Percentiles rank a stretch among this genome's conserved stretches.
These are phyloP conservation scores for Helichrysum umbraculigerum DNA, from an alignment of 129 eudicot genomes.

Conservation along the genomic window DNA sequence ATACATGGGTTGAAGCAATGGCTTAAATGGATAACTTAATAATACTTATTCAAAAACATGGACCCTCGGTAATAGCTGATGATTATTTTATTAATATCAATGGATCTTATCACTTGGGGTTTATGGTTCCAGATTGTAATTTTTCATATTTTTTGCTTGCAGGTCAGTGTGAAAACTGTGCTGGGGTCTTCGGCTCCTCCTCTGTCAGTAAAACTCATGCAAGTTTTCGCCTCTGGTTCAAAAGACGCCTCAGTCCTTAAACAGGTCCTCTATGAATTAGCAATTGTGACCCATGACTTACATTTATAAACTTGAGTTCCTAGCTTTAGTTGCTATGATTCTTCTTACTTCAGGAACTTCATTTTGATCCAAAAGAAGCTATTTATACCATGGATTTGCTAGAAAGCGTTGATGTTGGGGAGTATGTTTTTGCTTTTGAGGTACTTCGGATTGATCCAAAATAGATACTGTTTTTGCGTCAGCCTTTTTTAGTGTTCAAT, in stretches of 20 bases:
- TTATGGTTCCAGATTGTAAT: constrained; percentile 8
- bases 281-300: constrained; percentile 10
- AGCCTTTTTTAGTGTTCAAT: constrained; percentile 3
- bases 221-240: constrained; percentile 68
- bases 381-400: constrained; percentile 75
- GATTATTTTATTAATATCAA: background rate
- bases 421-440: constrained; percentile 71
- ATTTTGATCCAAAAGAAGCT: constrained; percentile 56
- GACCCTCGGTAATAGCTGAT: background rate
- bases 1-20: constrained; percentile 3
- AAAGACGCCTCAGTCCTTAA: constrained; percentile 70
- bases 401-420: constrained; percentile 71
- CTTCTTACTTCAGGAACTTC: constrained; percentile 62
- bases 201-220: constrained; percentile 76
- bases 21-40: background rate
- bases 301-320: background rate
- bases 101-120: background rate
- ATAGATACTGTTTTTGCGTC: constrained; percentile 20
- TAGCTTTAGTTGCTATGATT: constrained; percentile 5
- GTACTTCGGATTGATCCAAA: constrained; percentile 35
- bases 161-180: constrained; percentile 77
- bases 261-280: constrained; percentile 49
- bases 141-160: constrained; percentile 23
- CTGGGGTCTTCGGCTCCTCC: constrained; percentile 73
- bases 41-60: background rate